Conservation (phyloP, 164 flowering plant genomes). For the Vitis riparia region DNA sequence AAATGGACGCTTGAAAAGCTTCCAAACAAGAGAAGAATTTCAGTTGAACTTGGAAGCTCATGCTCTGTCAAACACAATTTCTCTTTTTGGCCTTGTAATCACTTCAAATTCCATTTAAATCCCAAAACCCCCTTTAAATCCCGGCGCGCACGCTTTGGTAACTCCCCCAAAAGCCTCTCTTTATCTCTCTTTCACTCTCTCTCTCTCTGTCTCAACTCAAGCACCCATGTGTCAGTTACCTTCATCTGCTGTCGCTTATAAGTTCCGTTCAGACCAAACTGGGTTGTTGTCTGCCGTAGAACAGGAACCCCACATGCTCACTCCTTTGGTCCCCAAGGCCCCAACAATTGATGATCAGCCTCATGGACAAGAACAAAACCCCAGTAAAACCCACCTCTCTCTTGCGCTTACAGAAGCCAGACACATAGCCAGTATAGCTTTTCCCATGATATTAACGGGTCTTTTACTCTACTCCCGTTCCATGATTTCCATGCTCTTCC, state of each 20-base stretch:
- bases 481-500: conserved; percentile 77
- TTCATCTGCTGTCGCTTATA: not conserved
- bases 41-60: not conserved
- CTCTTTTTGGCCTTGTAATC: not conserved
- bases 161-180: not conserved
- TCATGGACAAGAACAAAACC: conserved; percentile 2
- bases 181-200: conserved; percentile 6
- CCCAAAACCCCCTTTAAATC: conserved; percentile 4
- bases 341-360: conserved; percentile 17
- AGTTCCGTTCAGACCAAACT: conserved; percentile 10
- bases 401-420: conserved; percentile 39
- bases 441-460: conserved; percentile 71
- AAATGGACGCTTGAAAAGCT: conserved; percentile 12
- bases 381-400: conserved; percentile 31
- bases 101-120: not conserved
- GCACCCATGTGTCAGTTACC: conserved; percentile 16
- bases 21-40: not conserved
- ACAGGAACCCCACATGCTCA: conserved; percentile 17
- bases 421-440: conserved; percentile 48
- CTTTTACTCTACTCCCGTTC: conserved; percentile 72
- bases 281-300: conserved; percentile 1
- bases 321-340: conserved; percentile 35
- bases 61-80: not conserved
- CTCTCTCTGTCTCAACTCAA: conserved; percentile 5
- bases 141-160: not conserved